Conservation (phyloP, 2,329 filamentous ascomycete genomes). For the Fusarium nurragi region DNA sequence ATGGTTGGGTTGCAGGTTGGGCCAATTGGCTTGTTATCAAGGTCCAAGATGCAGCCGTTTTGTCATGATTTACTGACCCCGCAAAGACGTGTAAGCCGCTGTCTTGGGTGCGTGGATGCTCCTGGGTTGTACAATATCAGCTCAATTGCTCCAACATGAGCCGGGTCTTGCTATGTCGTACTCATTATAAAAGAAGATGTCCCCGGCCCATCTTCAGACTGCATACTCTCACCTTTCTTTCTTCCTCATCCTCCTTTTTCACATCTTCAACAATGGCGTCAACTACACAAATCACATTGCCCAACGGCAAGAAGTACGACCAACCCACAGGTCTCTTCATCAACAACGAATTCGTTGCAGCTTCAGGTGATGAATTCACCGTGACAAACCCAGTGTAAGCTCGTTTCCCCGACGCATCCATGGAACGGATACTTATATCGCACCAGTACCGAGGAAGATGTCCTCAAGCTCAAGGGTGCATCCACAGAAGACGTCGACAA, state of each 20-base stretch:
- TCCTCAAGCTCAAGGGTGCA: constrained; percentile 36
- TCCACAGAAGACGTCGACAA: constrained; percentile 36
- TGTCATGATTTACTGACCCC: constrained; percentile 2
- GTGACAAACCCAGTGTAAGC: constrained; percentile 37
- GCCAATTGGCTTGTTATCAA: constrained; percentile 1
- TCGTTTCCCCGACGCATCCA: accelerated
- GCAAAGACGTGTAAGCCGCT: background rate
- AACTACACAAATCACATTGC: constrained; percentile 32
- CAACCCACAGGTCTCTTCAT: constrained; percentile 46
- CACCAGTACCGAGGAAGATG: constrained; percentile 35
- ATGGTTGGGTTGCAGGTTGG: background rate
- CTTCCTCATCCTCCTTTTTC: background rate
- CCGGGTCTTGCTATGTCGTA: background rate
- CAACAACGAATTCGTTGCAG: constrained; percentile 42
- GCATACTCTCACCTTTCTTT: background rate
- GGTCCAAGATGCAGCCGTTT: background rate
- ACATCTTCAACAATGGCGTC: constrained; percentile 21
- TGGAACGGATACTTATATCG: background rate
- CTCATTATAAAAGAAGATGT: constrained; percentile 18
- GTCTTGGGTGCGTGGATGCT: background rate
- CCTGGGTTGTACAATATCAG: background rate
- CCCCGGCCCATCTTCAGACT: background rate
- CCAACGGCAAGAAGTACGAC: constrained; percentile 52
- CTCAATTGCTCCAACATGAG: background rate
- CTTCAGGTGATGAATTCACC: constrained; percentile 35